A percentile compares a stretch with the other conserved stretches of the same genome.
Conservation (phyloP, 352 stramenopile genomes). For the Phytophthora europaea region DNA sequence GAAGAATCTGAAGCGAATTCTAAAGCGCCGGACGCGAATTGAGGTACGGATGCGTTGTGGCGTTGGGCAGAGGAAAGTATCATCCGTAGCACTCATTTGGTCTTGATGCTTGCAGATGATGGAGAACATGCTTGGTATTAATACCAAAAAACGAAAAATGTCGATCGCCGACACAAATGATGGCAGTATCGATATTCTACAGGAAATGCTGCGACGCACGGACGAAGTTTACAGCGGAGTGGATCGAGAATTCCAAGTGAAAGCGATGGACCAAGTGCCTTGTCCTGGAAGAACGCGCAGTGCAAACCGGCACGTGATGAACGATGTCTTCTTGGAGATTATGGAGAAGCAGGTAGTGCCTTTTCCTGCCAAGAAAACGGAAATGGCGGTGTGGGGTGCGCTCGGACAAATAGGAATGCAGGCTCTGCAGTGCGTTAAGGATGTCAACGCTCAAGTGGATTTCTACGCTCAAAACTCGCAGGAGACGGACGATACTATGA, state of each 20-base stretch:
- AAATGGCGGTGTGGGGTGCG: constrained; percentile 12
- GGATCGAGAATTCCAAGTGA: constrained; percentile 12
- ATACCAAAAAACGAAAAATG: constrained; percentile 17
- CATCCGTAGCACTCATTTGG: no score
- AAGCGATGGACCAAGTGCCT: constrained; percentile 13
- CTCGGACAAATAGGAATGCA: constrained; percentile 22
- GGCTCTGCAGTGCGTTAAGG: constrained; percentile 17
- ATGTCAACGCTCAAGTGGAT: constrained; percentile 15
- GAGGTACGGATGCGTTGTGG: constrained; percentile 11
- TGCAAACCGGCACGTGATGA: constrained; percentile 12
- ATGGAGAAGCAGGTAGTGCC: constrained; percentile 31
- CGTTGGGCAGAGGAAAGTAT: neutral
- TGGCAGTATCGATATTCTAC: constrained; percentile 5
- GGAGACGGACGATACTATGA: constrained; percentile 15
- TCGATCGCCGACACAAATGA: neutral
- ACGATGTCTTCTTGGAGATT: constrained; percentile 36
- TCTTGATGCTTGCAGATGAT: constrained; percentile 3
- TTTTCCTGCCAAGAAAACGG: constrained; percentile 15
- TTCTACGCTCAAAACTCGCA: constrained; percentile 18
- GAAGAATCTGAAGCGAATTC: constrained; percentile 30
- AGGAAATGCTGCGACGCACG: constrained; percentile 17
- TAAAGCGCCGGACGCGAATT: constrained; percentile 17
- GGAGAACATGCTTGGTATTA: constrained; percentile 24
- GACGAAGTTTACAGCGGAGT: constrained; percentile 27
- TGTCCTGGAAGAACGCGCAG: constrained; percentile 22